Evolutionary conservation across 768 basidiomycete species (phyloP), one percentile per base, ranked within the genome.

Genomic region (Boletus subparvulus): DNA sequence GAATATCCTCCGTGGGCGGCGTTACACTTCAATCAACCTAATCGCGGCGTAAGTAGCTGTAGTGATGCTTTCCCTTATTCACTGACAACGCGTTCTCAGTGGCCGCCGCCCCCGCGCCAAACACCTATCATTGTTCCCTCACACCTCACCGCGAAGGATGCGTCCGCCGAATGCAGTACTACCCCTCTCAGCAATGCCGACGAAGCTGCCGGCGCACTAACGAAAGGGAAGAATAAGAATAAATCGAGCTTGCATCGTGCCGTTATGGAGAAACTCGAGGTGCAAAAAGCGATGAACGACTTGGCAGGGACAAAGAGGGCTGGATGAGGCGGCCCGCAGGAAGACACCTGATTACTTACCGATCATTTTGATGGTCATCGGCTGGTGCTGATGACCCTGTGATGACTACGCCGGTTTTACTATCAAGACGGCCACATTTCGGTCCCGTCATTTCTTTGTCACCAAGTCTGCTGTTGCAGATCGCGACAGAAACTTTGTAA

Each of bases 1-100:
- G 89, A 91, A 50, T 92, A 90, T 64, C 90, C 90, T 3, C 88
- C 90, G 6, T 92, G 90, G 90, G 88, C 90, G 0, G 89, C 90
- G 9, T 73, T 92, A n/a, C 90, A 92, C 66, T 92, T 92, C 68
- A 91, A 88, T 54, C 90, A 93, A 66, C 91, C 91, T 3, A 80
- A 84, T 63, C 83, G 91, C 55, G 88, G 85, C 28, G 91, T 92
- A 73, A 47, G 88, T 79, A 6, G 53, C 17, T 36, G 54, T 53
- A 28, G 39, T n/a, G 47, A 37, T 41, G 40, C 13, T 17, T 50
- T 28, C 19, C 1, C 21, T 11, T 11, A 7, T 47, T 26, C 13
- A 11, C 51, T 52, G 26, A 43, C 30, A 28, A 32, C 45, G 36
- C 21, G 30, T 51, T 54, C 24, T 21, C 59, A 92, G 90, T 92